A percentile compares a stretch with the other conserved stretches of the same genome.
Evolutionary conservation across 1,284 basidiomycete genomes (phyloP).

Genomic region (Wallemia hederae): DNA sequence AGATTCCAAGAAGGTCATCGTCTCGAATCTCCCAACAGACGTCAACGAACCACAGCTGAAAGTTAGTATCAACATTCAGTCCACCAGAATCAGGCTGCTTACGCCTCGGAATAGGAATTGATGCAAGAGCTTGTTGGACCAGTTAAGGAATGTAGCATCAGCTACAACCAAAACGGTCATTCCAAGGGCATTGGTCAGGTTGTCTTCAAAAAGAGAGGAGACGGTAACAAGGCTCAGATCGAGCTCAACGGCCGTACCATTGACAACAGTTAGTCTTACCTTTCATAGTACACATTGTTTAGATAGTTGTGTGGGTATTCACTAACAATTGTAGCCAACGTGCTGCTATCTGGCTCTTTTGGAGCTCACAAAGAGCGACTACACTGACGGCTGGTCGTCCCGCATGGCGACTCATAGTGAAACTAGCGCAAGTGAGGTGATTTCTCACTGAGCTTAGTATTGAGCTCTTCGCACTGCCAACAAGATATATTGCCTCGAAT

Average conservation of each 20-base stretch:
- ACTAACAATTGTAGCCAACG: not conserved
- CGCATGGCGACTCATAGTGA: too few relatives aligned
- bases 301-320: not conserved
- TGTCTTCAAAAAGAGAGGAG: slow-evolving; percentile 56
- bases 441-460: too few relatives aligned
- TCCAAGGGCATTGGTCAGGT: slow-evolving; percentile 75
- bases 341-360: not conserved
- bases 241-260: slow-evolving; percentile 96
- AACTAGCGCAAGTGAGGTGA: too few relatives aligned
- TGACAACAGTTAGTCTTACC: slow-evolving; percentile 84
- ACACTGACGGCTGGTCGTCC: too few relatives aligned
- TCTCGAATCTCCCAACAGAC: slow-evolving; percentile 79
- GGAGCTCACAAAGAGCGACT: not conserved
- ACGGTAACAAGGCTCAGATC: slow-evolving; percentile 68
- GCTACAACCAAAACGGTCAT: slow-evolving; percentile 55
- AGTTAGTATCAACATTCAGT: slow-evolving; percentile 22
- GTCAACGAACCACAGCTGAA: slow-evolving; percentile 81
- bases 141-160: slow-evolving; percentile 48
- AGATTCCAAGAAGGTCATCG: slow-evolving; percentile 65
- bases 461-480: too few relatives aligned
- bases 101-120: not conserved
- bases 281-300: slow-evolving; percentile 1
- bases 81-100: not conserved
- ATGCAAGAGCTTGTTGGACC: slow-evolving; percentile 26
- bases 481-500: too few relatives aligned